A percentile compares a stretch with the other conserved stretches of the same genome.
Conservation (phyloP, 176 grass and related monocot species). For the Ampelocalamus luodianensis region DNA sequence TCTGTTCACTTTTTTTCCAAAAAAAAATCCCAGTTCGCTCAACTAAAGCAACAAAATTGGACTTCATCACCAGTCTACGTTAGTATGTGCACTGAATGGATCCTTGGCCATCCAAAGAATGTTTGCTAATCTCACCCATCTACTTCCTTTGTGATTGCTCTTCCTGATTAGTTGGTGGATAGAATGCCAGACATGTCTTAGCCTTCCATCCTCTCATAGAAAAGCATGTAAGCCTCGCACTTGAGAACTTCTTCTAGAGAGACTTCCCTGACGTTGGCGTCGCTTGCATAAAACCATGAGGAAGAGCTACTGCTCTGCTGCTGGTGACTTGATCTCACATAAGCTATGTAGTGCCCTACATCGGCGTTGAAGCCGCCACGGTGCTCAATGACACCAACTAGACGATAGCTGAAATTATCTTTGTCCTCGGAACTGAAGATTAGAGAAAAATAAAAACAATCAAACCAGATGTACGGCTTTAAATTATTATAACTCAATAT, state of each 20-base stretch:
- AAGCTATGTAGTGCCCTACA: constrained; percentile 64
- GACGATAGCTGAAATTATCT: no score
- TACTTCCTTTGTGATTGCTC: not conserved
- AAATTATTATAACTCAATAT: no score
- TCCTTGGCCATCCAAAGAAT: not conserved
- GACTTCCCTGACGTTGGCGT: constrained; percentile 49
- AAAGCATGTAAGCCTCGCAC: constrained; percentile 67
- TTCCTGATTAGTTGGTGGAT: not conserved
- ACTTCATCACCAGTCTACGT: not conserved
- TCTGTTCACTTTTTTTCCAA: not conserved
- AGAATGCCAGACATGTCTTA: not conserved
- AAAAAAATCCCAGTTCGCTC: not conserved
- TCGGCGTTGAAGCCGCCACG: no score
- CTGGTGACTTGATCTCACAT: constrained; percentile 44
- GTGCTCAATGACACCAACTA: no score
- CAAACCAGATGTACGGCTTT: no score
- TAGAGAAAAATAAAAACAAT: no score
- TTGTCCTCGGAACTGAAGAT: no score
- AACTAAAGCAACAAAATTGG: constrained; percentile 26
- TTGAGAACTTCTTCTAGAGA: constrained; percentile 63
- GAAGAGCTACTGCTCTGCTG: constrained; percentile 2
- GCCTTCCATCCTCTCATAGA: constrained; percentile 67
- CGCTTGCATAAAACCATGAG: constrained; percentile 67
- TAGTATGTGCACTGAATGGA: constrained; percentile 18
- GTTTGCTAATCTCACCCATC: not conserved